These are phyloP conservation scores for Inonotus hispidus DNA, from an alignment of 1,284 basidiomycete genomes.

Conservation along the genomic window DNA sequence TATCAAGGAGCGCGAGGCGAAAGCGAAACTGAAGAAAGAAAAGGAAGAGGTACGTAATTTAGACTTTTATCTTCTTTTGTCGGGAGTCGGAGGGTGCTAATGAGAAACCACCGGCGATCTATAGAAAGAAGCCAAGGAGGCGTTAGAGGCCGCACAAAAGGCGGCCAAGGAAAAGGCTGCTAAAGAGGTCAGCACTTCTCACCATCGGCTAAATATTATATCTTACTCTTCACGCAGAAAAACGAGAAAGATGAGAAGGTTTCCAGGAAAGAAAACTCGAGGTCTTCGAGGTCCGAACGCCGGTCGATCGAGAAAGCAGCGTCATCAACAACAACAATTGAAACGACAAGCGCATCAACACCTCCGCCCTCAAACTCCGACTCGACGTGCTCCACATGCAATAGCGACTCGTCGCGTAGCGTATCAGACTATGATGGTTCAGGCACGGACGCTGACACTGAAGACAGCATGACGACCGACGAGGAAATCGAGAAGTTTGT, in stretches of 20 bases:
- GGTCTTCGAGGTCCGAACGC: constrained; percentile 4
- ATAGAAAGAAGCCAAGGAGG: constrained; percentile 33
- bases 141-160: constrained; percentile 34
- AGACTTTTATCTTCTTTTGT: constrained; percentile 4
- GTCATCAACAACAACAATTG: constrained; percentile 22
- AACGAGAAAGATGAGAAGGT: constrained; percentile 33
- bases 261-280: not conserved
- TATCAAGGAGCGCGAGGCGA: constrained; percentile 69
- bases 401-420: constrained; percentile 17
- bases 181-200: constrained; percentile 21
- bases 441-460: constrained; percentile 63
- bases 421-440: constrained; percentile 32
- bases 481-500: constrained; percentile 49
- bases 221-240: constrained; percentile 34
- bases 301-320: constrained; percentile 14
- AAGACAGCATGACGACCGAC: constrained; percentile 69
- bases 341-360: constrained; percentile 17
- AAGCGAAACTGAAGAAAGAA: constrained; percentile 77
- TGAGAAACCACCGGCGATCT: not conserved
- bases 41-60: constrained; percentile 63
- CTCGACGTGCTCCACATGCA: constrained; percentile 3
- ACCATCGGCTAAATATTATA: not conserved
- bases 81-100: not conserved
- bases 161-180: constrained; percentile 31
- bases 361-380: constrained; percentile 23